Percentiles rank a stretch among this genome's conserved stretches.
phyloP scores from a whole-genome alignment of 139 green algal genomes.

The Raphidocelis subcapitata region DNA sequence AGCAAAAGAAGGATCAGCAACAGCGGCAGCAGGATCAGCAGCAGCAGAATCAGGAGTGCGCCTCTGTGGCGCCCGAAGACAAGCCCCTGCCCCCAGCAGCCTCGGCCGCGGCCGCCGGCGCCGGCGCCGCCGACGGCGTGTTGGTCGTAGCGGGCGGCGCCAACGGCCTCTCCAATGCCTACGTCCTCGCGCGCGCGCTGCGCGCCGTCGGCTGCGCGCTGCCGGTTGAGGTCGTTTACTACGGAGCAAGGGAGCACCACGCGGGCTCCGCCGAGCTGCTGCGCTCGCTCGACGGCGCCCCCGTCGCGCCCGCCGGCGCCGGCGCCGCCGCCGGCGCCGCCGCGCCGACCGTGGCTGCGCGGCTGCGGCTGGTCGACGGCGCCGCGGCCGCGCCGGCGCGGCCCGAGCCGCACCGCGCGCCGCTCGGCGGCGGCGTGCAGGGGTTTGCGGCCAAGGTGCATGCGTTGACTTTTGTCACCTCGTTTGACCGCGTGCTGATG shows the following conservation, averaged over 20 bases:
- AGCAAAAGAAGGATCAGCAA: too few species aligned
- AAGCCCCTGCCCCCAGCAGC: too few species aligned
- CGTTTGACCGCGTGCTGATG: slow-evolving; percentile 25
- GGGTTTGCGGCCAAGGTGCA: slow-evolving; percentile 25
- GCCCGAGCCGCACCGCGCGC: not conserved
- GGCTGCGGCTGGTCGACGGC: not conserved
- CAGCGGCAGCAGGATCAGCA: too few species aligned
- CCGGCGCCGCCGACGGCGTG: too few species aligned
- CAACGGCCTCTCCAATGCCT: slow-evolving; percentile 17
- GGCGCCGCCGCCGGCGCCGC: not conserved
- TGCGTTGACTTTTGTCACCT: slow-evolving; percentile 10
- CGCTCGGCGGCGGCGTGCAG: not conserved
- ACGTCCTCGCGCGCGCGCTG: slow-evolving; percentile 14
- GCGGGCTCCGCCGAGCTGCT: not conserved
- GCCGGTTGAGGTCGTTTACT: slow-evolving; percentile 24
- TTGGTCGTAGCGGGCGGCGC: slow-evolving; percentile 13
- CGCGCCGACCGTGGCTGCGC: not conserved
- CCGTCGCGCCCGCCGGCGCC: not conserved
- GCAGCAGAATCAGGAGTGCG: too few species aligned
- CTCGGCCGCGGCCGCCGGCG: too few species aligned
- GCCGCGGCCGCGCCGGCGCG: not conserved
- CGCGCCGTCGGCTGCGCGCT: not conserved
- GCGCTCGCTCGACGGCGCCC: not conserved
- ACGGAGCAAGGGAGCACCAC: slow-evolving; percentile 6
- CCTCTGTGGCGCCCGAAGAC: too few species aligned